phyloP scores from a whole-genome alignment of 768 basidiomycete species.

The Russula vinacea region DNA sequence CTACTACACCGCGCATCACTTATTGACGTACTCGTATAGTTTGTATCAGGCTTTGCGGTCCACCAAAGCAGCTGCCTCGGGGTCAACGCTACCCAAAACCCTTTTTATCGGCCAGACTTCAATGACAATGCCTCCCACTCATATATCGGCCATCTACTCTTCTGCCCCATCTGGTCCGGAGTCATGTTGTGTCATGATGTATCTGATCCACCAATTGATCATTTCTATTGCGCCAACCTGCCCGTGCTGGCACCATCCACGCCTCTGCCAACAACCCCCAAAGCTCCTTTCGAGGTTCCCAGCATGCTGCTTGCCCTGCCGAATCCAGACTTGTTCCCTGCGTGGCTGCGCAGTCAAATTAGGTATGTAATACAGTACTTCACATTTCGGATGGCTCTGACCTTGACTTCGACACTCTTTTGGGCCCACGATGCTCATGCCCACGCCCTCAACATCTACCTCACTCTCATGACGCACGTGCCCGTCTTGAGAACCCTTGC shows the following conservation, averaged over 20 bases:
- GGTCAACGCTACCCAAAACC: slow-evolving; percentile 21
- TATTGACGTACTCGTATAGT: slow-evolving; percentile 6
- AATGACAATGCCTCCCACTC: slow-evolving; percentile 20
- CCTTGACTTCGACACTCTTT: too few species aligned
- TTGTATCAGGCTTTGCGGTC: slow-evolving; percentile 27
- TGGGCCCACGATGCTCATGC: too few species aligned
- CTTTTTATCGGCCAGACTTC: slow-evolving; percentile 12
- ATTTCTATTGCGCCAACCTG: slow-evolving; percentile 66
- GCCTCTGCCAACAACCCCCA: slow-evolving; percentile 34
- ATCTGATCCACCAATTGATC: slow-evolving; percentile 66
- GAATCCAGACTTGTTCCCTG: slow-evolving; percentile 57
- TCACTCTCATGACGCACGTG: too few species aligned
- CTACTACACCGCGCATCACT: not conserved
- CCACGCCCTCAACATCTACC: too few species aligned
- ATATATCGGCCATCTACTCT: slow-evolving; percentile 29
- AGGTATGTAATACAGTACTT: too few species aligned
- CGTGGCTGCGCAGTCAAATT: too few species aligned
- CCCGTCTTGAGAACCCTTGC: too few species aligned
- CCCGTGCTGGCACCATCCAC: slow-evolving; percentile 48
- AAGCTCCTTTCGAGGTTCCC: slow-evolving; percentile 45
- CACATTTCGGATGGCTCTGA: too few species aligned
- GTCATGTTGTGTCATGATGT: slow-evolving; percentile 38
- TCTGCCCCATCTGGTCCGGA: slow-evolving; percentile 19
- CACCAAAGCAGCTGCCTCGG: slow-evolving; percentile 20
- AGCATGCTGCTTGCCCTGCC: slow-evolving; percentile 63